phyloP scores from a whole-genome alignment of 2,329 filamentous ascomycete genomes.

The Capronia epimyces region DNA sequence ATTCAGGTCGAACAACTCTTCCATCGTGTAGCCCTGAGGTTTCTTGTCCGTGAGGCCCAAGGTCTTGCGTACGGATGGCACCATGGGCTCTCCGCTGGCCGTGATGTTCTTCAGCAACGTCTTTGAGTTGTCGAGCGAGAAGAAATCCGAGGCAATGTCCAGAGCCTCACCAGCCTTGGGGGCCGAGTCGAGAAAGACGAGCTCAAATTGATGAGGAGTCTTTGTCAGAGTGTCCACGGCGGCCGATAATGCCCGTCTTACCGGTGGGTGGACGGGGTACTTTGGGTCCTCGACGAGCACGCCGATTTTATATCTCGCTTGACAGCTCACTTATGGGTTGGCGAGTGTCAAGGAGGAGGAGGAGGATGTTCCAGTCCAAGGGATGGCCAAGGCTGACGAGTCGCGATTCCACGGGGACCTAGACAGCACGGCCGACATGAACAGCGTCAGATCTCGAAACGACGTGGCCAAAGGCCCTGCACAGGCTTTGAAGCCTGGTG shows the following conservation, averaged over 20 bases:
- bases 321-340: constrained; percentile 29
- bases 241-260: constrained; percentile 37
- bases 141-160: not conserved
- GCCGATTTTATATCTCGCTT: constrained; percentile 31
- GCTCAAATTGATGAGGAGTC: constrained; percentile 42
- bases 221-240: constrained; percentile 34
- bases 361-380: too few species aligned
- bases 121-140: not conserved
- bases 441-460: constrained; percentile 17
- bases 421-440: constrained; percentile 34
- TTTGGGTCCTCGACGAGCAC: constrained; percentile 38
- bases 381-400: constrained; percentile 47
- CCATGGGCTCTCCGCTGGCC: not conserved
- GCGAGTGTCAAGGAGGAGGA: too few species aligned
- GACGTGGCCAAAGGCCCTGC: constrained; percentile 40
- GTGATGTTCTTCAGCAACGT: not conserved
- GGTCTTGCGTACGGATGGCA: not conserved
- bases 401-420: constrained; percentile 41
- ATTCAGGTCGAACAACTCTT: too few species aligned
- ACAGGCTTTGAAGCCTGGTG: constrained; percentile 47
- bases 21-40: too few species aligned
- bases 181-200: constrained; percentile 36
- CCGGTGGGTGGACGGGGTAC: constrained; percentile 36
- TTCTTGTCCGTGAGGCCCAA: too few species aligned
- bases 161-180: not conserved